Evolutionary conservation across 1,284 basidiomycete species (phyloP), one percentile per base, ranked within the genome.

Genomic region (Ustilago bromivora): DNA sequence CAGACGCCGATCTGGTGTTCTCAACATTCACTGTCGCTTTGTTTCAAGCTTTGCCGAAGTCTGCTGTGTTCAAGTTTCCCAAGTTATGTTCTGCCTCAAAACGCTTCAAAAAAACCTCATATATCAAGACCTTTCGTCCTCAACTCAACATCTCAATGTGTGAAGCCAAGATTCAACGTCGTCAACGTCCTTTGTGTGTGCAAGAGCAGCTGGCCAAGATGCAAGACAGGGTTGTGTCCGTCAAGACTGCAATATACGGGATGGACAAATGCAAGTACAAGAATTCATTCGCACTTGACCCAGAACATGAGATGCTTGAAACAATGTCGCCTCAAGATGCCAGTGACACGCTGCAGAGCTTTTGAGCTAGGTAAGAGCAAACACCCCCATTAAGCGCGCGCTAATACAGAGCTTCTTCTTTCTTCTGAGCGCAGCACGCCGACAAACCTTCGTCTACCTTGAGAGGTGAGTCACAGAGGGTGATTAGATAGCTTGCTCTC

Each of bases 51-150:
- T 51, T 32, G n/a, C 49, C n/a, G 15, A 51, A 31, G 49, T 32
- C 28, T 32, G 13, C 31, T 51, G 49, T 51, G 23, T 51, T 51
- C 49, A 51, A 51, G 49, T 40, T 17, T 49, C 49, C 12, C 49
- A 51, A 23, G 49, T 28, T n/a, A 10, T 23, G 49, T 36, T 54
- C 32, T 23, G 32, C 52, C 52, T 54, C 52, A 54, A 54, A 54
- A 13, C 28, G 23, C 23, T 28, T 28, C 23, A 28, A 28, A 28
- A 28, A 28, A 28, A 28, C 23, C 23, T 28, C 31, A 23, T 19
- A 38, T 10, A 13, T 46, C 15, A 46, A 13, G n/a, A 28, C 23
- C 23, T 28, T 46, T 46, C 15, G 7, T 7, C 41, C 41, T 46
- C 41, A 46, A 46, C 13, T 46, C 13, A 28, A 28, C 41, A 8